Base-by-base conservation (phyloP, 768 basidiomycete species). In the Boletellus ananiceps region DNA sequence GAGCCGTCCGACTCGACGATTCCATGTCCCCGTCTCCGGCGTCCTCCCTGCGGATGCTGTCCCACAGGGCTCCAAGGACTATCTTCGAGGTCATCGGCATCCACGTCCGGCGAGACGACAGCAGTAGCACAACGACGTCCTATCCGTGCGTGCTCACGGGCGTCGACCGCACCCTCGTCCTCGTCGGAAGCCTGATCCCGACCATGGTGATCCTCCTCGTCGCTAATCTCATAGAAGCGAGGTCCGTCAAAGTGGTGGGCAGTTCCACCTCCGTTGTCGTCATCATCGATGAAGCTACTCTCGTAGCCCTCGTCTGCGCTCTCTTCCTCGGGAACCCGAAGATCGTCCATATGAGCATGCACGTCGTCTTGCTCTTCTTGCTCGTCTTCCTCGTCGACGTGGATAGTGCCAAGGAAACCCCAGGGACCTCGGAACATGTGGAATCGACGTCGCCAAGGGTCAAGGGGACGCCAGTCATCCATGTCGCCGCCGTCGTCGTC, bases 271-370 rank as follows among this genome's bases (percentile, higher is more conserved):
- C 25, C 42, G 13, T 58, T 65, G 15, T 69, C 69, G 21, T 54
- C 68, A 37, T 82, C 80, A 36, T 81, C 79, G 43, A 83, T 81
- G 56, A 82, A 82, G 60, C 79, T 79, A 53, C 72, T 71, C 51
- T 77, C 77, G 43, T 79, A 81, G 12, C 61, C 71, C 15, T 68
- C 73, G 0, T 73, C 72, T 2, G 57, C 71, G 4, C 57, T 59
- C 14, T 51, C 62, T 15, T 63, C 65, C 14, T 44, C 50, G 15
- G 4, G 40, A 37, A 18, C 55, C 34, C 31, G 45, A 51, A 38
- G 46, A 38, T 32, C 47, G 8, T 37, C 51, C 36, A 35, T 15
- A 13, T 18, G 32, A 8, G 43, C 43, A 27, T 52, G 18, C 27
- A 38, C 25, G 12, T 55, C 52, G 0, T 51, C 56, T 16, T 54